phyloP scores from a whole-genome alignment of 2,329 filamentous ascomycete genomes.

The Teratosphaeria nubilosa region DNA sequence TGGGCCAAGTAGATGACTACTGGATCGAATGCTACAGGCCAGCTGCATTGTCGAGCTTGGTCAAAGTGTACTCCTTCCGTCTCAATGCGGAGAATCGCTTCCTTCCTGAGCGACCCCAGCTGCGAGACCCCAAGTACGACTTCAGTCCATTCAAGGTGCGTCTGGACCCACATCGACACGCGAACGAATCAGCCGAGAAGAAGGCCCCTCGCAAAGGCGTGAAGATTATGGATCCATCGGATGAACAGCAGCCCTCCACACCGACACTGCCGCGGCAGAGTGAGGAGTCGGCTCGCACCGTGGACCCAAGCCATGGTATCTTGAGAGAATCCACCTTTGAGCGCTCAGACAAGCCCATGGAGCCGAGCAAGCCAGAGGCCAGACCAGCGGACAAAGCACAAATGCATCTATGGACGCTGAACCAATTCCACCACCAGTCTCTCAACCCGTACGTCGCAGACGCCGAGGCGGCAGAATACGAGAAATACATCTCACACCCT shows the following conservation, averaged over 20 bases:
- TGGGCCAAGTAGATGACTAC: slow-evolving; percentile 75
- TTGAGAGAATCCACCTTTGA: slow-evolving; percentile 21
- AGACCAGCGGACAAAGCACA: slow-evolving; percentile 64
- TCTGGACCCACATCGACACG: slow-evolving; percentile 28
- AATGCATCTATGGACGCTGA: slow-evolving; percentile 79
- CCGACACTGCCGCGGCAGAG: not conserved
- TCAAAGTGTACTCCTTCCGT: slow-evolving; percentile 85
- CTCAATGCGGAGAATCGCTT: slow-evolving; percentile 85
- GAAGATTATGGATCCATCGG: slow-evolving; percentile 53
- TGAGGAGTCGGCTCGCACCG: slow-evolving; percentile 1
- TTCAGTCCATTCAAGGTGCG: slow-evolving; percentile 81
- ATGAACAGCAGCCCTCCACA: slow-evolving; percentile 7
- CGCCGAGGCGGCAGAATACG: slow-evolving; percentile 75
- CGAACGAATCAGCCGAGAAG: slow-evolving; percentile 49
- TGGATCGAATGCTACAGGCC: slow-evolving; percentile 97
- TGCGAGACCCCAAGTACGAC: slow-evolving; percentile 63
- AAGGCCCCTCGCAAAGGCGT: slow-evolving; percentile 57
- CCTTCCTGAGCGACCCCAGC: slow-evolving; percentile 56
- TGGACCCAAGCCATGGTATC: slow-evolving; percentile 31
- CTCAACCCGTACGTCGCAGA: slow-evolving; percentile 72
- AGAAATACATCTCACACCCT: slow-evolving; percentile 79
- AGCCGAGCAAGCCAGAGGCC: slow-evolving; percentile 10
- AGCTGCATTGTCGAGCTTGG: slow-evolving; percentile 73
- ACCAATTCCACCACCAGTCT: slow-evolving; percentile 74
- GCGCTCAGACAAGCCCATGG: slow-evolving; percentile 5